These are phyloP conservation scores for Trichoderma sp. DNA, from an alignment of 2,329 filamentous ascomycete species.

Conservation along the genomic window DNA sequence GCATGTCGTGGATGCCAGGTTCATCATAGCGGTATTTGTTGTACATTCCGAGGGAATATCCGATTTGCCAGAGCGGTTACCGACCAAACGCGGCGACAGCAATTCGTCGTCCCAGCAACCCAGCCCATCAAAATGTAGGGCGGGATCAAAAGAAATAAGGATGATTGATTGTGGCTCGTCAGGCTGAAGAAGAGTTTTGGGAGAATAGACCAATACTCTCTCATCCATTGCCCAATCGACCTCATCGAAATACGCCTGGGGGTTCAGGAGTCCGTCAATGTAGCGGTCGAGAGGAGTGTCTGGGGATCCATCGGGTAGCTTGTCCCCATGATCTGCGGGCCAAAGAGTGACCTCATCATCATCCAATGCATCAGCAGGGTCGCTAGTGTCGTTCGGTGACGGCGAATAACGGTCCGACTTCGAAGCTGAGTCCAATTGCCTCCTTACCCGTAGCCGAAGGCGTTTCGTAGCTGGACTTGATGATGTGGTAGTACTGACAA, in stretches of 20 bases:
- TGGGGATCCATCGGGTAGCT: not conserved
- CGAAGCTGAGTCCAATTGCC: constrained; percentile 24
- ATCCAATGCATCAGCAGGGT: not conserved
- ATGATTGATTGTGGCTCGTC: constrained; percentile 29
- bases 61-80: not conserved
- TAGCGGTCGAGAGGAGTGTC: constrained; percentile 26
- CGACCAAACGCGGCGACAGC: not conserved
- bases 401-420: not conserved
- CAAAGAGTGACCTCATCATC: constrained; percentile 28
- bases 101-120: constrained; percentile 21
- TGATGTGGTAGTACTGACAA: constrained; percentile 54
- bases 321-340: constrained; percentile 28
- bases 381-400: not conserved
- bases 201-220: constrained; percentile 49
- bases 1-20: not conserved
- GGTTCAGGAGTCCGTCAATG: constrained; percentile 43
- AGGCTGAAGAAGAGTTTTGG: constrained; percentile 25
- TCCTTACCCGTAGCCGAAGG: constrained; percentile 46
- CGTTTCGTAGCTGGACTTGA: constrained; percentile 35
- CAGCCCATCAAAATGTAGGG: constrained; percentile 30
- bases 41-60: not conserved
- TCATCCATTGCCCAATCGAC: constrained; percentile 50
- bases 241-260: constrained; percentile 34
- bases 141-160: constrained; percentile 38
- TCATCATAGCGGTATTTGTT: not conserved